These are phyloP conservation scores for Phalaenopsis aphrodite DNA, from an alignment of 106 monocot species.

Conservation along the genomic window DNA sequence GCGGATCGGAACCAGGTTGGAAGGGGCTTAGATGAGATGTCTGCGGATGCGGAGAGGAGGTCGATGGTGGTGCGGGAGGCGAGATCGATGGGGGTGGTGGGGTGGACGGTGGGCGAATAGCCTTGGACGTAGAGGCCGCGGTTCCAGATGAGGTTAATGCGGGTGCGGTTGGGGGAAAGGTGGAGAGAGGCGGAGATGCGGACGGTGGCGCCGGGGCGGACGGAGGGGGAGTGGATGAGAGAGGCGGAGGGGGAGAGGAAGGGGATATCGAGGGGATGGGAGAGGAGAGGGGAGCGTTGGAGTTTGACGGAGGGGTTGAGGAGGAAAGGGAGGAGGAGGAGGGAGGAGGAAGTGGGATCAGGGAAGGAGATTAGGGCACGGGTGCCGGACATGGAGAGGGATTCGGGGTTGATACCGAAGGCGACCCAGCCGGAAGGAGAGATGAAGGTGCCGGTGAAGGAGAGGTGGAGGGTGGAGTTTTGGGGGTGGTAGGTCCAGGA, in stretches of 20 bases:
- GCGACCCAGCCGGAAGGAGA: conserved; percentile 87
- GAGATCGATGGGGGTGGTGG: conserved; percentile 46
- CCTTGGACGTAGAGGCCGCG: conserved; percentile 81
- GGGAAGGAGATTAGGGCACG: conserved; percentile 56
- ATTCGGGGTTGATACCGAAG: conserved; percentile 61
- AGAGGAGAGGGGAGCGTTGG: conserved; percentile 50
- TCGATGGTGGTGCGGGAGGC: conserved; percentile 55
- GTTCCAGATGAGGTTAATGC: conserved; percentile 79
- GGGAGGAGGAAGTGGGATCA: conserved; percentile 45
- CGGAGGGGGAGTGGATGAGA: conserved; percentile 5
- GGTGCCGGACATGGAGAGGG: conserved; percentile 63
- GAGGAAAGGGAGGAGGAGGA: conserved; percentile 65
- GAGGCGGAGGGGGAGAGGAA: conserved; percentile 32
- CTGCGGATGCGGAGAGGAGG: conserved; percentile 34
- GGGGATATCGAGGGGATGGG: conserved; percentile 44
- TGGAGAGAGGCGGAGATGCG: conserved; percentile 46
- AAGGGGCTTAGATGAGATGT: not conserved
- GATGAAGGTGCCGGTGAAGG: conserved; percentile 59
- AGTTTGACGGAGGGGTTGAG: conserved; percentile 70
- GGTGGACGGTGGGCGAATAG: conserved; percentile 88
- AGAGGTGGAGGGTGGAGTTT: conserved; percentile 57
- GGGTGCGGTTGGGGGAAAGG: conserved; percentile 50
- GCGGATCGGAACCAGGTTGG: conserved; percentile 22
- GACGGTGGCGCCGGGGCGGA: conserved; percentile 24
- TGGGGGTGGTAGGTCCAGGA: conserved; percentile 69